These are phyloP conservation scores for Starmerella scarabaei DNA, from an alignment of 805 yeast genomes.

Conservation along the genomic window DNA sequence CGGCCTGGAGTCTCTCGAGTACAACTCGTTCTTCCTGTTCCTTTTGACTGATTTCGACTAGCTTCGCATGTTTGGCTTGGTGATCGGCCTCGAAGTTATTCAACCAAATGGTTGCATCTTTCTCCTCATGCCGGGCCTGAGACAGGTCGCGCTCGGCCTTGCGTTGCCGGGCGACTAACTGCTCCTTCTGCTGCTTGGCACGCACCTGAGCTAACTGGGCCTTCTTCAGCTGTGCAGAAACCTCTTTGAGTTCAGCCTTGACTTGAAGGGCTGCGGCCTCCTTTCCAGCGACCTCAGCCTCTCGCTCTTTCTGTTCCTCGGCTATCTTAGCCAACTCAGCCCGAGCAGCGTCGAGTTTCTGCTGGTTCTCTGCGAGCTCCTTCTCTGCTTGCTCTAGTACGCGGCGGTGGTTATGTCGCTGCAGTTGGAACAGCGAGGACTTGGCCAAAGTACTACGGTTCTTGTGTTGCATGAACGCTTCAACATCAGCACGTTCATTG, in stretches of 20 bases:
- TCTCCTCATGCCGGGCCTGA: constrained; percentile 36
- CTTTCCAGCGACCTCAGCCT: neutral
- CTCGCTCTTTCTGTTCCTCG: constrained; percentile 10
- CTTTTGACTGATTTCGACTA: constrained; percentile 33
- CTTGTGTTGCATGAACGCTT: constrained; percentile 51
- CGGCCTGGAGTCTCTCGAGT: constrained; percentile 51
- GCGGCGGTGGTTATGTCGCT: neutral
- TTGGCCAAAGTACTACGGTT: constrained; percentile 42
- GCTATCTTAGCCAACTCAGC: constrained; percentile 14
- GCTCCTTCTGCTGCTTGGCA: constrained; percentile 64
- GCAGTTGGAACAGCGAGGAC: constrained; percentile 43
- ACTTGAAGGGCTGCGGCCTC: constrained; percentile 10
- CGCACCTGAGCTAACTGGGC: constrained; percentile 51
- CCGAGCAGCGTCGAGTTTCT: constrained; percentile 28
- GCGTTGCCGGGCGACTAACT: constrained; percentile 37
- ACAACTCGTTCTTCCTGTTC: constrained; percentile 35
- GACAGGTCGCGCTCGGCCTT: constrained; percentile 13
- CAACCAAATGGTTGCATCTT: constrained; percentile 26
- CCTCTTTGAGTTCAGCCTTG: constrained; percentile 25
- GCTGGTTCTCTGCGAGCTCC: constrained; percentile 26
- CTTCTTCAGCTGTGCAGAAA: constrained; percentile 25
- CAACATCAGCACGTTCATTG: constrained; percentile 50
- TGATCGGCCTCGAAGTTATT: constrained; percentile 28
- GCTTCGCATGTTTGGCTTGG: constrained; percentile 31
- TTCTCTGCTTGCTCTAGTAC: neutral